phyloP scores from a whole-genome alignment of 1,284 basidiomycete genomes.

The Tylopilus sp. region DNA sequence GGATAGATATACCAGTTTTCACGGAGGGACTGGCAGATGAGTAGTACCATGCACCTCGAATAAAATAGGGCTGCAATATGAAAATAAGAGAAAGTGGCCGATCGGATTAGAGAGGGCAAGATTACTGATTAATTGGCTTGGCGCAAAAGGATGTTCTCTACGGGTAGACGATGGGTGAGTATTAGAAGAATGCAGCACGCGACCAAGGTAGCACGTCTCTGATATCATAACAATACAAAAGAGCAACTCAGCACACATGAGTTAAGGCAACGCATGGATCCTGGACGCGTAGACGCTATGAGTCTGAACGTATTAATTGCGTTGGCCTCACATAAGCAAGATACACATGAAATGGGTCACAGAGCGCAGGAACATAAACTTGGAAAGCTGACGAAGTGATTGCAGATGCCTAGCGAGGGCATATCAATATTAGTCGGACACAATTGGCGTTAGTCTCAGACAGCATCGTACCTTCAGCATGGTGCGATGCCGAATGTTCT shows the following conservation, averaged over 20 bases:
- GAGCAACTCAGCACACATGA: background rate
- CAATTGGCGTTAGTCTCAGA: background rate
- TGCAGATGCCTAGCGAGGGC: background rate
- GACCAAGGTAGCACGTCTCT: background rate
- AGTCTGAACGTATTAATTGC: background rate
- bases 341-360: background rate
- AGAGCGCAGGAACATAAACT: constrained; percentile 4
- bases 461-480: no score
- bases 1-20: background rate
- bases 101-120: background rate
- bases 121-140: background rate
- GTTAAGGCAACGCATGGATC: background rate
- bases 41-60: background rate
- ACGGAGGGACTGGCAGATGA: background rate
- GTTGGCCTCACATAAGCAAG: background rate
- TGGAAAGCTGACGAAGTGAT: background rate
- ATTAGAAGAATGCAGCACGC: background rate
- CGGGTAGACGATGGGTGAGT: background rate
- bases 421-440: background rate
- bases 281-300: background rate
- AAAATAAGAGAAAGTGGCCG: background rate
- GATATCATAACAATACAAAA: background rate
- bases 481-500: no score
- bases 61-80: background rate
- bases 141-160: background rate